Percentiles rank a stretch among this genome's conserved stretches.
phyloP scores from a whole-genome alignment of 2,329 filamentous ascomycete genomes.

The Tricladium varicosporioides region DNA sequence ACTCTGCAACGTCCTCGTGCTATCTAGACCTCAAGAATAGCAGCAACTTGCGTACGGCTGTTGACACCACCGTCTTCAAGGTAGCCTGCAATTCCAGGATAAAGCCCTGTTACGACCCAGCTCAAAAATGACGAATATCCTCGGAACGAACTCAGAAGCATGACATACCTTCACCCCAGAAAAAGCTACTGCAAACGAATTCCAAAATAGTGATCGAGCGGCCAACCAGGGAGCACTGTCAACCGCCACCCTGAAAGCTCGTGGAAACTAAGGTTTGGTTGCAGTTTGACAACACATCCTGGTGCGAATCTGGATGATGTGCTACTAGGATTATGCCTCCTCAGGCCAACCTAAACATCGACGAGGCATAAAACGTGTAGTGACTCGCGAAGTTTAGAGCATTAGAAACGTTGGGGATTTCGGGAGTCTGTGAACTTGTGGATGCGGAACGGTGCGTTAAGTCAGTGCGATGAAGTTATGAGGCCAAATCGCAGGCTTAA shows the following conservation, averaged over 20 bases:
- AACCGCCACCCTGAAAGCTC: neutral
- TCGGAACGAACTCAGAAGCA: neutral
- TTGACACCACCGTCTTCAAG: too few species aligned
- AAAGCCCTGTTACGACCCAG: too few species aligned
- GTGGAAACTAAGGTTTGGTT: neutral
- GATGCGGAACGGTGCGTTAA: too few species aligned
- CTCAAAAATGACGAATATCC: neutral
- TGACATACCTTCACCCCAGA: too few species aligned
- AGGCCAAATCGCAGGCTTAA: too few species aligned
- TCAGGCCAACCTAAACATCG: conserved; percentile 1
- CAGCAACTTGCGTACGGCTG: too few species aligned
- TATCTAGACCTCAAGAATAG: too few species aligned
- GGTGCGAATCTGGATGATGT: neutral
- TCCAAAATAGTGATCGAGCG: neutral
- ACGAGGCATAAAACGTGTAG: neutral
- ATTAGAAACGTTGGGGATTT: neutral
- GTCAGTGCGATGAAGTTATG: too few species aligned
- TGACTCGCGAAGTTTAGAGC: conserved; percentile 36
- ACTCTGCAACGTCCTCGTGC: too few species aligned
- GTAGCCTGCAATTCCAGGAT: too few species aligned
- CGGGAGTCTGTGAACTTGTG: too few species aligned
- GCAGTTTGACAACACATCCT: neutral
- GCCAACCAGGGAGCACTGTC: neutral
- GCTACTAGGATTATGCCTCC: neutral
- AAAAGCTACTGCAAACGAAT: neutral